Percentiles rank a stretch among this genome's conserved stretches.
These are phyloP conservation scores for Cladosporium sp. DNA, from an alignment of 2,329 filamentous ascomycete species.

Conservation along the genomic window DNA sequence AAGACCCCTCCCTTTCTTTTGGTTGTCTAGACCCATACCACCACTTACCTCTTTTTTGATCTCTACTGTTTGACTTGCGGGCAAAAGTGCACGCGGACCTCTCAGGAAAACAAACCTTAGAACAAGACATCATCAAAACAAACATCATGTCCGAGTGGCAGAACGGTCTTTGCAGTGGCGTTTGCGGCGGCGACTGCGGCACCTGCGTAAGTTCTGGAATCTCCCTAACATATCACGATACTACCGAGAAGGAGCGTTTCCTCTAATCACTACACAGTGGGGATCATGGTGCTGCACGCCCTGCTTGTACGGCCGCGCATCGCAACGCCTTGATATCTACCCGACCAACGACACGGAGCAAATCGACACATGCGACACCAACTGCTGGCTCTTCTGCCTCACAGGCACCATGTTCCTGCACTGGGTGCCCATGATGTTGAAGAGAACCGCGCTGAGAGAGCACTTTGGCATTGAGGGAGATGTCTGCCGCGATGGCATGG, in stretches of 20 bases:
- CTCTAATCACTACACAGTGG: slow-evolving; percentile 7
- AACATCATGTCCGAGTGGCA: slow-evolving; percentile 14
- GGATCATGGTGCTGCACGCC: slow-evolving; percentile 17
- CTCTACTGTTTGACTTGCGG: too few species aligned
- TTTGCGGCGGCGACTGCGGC: slow-evolving; percentile 19
- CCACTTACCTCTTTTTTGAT: too few species aligned
- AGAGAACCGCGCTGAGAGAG: slow-evolving; percentile 16
- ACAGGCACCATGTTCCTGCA: background rate
- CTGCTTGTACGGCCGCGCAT: slow-evolving; percentile 18
- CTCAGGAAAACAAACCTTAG: too few species aligned
- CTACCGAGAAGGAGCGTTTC: too few species aligned
- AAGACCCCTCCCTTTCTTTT: too few species aligned
- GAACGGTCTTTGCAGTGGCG: slow-evolving; percentile 17
- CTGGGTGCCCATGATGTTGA: slow-evolving; percentile 15
- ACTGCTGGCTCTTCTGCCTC: slow-evolving; percentile 14
- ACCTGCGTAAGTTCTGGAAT: slow-evolving; percentile 14
- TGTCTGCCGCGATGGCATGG: slow-evolving; percentile 14
- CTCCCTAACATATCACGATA: too few species aligned
- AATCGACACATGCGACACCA: slow-evolving; percentile 11
- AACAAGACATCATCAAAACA: too few species aligned
- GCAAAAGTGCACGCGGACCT: too few species aligned
- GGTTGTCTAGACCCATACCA: too few species aligned
- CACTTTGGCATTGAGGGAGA: slow-evolving; percentile 16
- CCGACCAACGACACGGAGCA: slow-evolving; percentile 9
- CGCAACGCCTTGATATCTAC: slow-evolving; percentile 14